Base-by-base conservation (phyloP, 495 filamentous ascomycete genomes). In the Penicillium dipodomyicola region DNA sequence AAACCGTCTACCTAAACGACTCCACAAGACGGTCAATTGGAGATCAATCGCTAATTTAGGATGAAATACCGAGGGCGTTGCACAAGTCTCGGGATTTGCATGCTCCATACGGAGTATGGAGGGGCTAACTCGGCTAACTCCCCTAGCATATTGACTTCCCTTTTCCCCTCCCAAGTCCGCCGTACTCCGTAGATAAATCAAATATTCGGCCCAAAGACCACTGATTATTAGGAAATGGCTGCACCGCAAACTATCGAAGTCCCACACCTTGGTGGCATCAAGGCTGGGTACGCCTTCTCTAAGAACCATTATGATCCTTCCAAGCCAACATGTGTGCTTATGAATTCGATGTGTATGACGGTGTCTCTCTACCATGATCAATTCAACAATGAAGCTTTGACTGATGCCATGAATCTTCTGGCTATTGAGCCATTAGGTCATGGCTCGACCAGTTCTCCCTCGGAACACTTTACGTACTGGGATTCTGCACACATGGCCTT, bases 361-460 rank as follows among this genome's bases (percentile, higher is more conserved):
- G 35, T n/a, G 7, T 39, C 35, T 39, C 35, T 82, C 8, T 87
- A 82, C 71, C 57, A 68, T n/a, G 50, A 52, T 12, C 80, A 85
- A 61, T 82, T 80, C 52, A 56, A 67, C 46, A 74, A 74, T 65
- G 62, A 64, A 12, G 44, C 57, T 1, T 73, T 87, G 43, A 82
- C 74, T 0, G 61, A 66, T 17, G 64, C 69, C 2, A 61, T 73
- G 52, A 84, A 84, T 67, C 71, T 84, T 7, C 62, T 84, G 8
- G 79, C 81, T 33, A 77, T 84, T 52, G 81, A 84, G 67, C 80
- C 76, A 1, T 73, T 84, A n/a, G 81, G 79, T 51, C 81, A 84
- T 62, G 81, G 81, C 54, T 57, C 70, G 7, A 81, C 80, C 20
- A 70, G 61, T 46, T 71, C 58, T 40, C 45, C 65, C 12, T 27